A percentile compares a stretch with the other conserved stretches of the same genome.
Evolutionary conservation across 2,329 filamentous ascomycete species (phyloP).

Genomic region (Basipetospora sp.): DNA sequence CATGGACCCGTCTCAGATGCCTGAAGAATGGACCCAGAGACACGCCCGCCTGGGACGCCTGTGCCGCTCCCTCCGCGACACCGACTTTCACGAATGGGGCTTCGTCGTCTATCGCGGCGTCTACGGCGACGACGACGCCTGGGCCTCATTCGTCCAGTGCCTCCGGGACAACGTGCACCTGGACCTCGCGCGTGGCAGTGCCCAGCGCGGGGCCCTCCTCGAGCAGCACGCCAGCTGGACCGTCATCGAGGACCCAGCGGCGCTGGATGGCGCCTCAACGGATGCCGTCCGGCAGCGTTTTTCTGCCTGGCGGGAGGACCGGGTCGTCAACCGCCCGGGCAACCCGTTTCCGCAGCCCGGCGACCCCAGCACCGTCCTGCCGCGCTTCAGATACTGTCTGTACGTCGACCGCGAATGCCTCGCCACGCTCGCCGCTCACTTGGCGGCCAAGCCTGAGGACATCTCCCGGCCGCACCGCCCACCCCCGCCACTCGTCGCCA

Average conservation of each 20-base stretch:
- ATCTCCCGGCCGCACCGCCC: neutral
- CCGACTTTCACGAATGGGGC: neutral
- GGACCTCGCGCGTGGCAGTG: neutral
- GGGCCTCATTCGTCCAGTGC: neutral
- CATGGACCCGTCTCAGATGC: neutral
- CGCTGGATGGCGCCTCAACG: conserved; percentile 1
- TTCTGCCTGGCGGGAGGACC: neutral
- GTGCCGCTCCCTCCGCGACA: neutral
- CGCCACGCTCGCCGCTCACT: conserved; percentile 1
- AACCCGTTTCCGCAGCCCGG: neutral
- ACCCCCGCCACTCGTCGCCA: neutral
- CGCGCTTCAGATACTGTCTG: conserved; percentile 4
- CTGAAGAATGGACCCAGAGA: neutral
- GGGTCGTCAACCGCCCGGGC: neutral
- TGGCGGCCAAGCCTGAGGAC: neutral
- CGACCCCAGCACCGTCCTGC: neutral
- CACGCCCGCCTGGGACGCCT: neutral
- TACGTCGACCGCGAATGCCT: conserved; percentile 3
- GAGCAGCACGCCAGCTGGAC: conserved; percentile 2
- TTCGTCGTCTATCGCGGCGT: conserved; percentile 4
- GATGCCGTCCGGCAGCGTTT: neutral
- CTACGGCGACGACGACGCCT: conserved; percentile 2
- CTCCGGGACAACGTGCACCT: neutral
- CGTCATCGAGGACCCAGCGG: conserved; percentile 1
- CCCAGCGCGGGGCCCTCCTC: neutral